Evolutionary conservation across 2,329 filamentous ascomycete species (phyloP).

Genomic region (Fulvia fulva): DNA sequence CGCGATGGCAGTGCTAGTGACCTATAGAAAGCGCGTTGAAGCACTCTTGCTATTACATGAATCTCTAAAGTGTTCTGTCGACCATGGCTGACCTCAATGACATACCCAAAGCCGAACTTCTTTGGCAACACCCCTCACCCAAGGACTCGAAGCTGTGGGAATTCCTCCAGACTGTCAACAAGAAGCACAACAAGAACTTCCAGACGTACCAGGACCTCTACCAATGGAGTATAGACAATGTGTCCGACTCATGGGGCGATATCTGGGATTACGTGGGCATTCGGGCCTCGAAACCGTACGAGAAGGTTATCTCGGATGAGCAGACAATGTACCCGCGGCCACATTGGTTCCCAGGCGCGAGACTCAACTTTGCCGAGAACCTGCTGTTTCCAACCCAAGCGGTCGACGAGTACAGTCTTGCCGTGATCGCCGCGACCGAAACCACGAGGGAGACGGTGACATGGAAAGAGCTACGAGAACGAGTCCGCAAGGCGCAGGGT

Average conservation of each 20-base stretch:
- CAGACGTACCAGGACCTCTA: slow-evolving; percentile 71
- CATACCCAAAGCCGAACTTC: slow-evolving; percentile 15
- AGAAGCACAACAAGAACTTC: slow-evolving; percentile 61
- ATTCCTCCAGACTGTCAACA: slow-evolving; percentile 59
- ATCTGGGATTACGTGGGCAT: slow-evolving; percentile 81
- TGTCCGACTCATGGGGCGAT: slow-evolving; percentile 76
- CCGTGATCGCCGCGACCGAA: slow-evolving; percentile 80
- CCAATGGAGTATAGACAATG: slow-evolving; percentile 76
- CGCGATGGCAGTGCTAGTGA: not conserved
- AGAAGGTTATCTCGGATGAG: slow-evolving; percentile 63
- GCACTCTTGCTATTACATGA: not conserved
- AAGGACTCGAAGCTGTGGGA: slow-evolving; percentile 43
- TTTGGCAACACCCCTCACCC: slow-evolving; percentile 40
- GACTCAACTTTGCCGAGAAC: slow-evolving; percentile 92
- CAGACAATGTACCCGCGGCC: slow-evolving; percentile 81
- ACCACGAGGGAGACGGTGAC: slow-evolving; percentile 60
- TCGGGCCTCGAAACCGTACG: slow-evolving; percentile 60
- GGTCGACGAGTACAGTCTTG: slow-evolving; percentile 58
- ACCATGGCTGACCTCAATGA: slow-evolving; percentile 9
- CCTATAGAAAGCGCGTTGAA: not conserved
- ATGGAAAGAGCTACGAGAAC: slow-evolving; percentile 76
- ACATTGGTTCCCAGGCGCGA: slow-evolving; percentile 74
- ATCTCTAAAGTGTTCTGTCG: not conserved
- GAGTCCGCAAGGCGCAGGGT: slow-evolving; percentile 68
- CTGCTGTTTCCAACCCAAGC: slow-evolving; percentile 69